These are phyloP conservation scores for Pneumocystis murina DNA, from an alignment of 1,139 yeast species.

Conservation along the genomic window DNA sequence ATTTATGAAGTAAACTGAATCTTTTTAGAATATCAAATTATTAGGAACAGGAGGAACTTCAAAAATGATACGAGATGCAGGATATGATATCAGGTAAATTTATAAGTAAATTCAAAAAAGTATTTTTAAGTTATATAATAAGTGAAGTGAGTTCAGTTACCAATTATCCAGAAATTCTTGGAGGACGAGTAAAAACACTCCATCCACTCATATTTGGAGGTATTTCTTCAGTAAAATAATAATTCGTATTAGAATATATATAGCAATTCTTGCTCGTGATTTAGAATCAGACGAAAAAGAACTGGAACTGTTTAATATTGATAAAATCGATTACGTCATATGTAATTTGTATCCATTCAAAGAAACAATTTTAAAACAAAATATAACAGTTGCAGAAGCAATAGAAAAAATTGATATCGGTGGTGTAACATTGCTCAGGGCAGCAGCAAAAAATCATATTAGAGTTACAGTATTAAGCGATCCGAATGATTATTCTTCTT, in stretches of 20 bases:
- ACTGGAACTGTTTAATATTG: constrained; percentile 72
- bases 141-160: constrained; percentile 80
- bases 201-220: constrained; percentile 91
- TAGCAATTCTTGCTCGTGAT: constrained; percentile 67
- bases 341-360: constrained; percentile 97
- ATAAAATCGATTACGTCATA: constrained; percentile 88
- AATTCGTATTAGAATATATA: not conserved
- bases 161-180: constrained; percentile 97
- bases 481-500: constrained; percentile 79
- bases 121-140: not conserved
- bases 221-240: constrained; percentile 12
- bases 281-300: constrained; percentile 81
- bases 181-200: constrained; percentile 94
- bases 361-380: constrained; percentile 88
- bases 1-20: not conserved
- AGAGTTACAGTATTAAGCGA: constrained; percentile 91
- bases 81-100: constrained; percentile 69
- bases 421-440: constrained; percentile 91
- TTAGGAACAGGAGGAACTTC: constrained; percentile 60
- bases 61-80: constrained; percentile 84
- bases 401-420: constrained; percentile 98
- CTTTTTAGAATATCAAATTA: not conserved
- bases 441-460: constrained; percentile 96
- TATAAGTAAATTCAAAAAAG: not conserved
- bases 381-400: constrained; percentile 92